Evolutionary conservation across 352 stramenopile genomes (phyloP), one percentile per base, ranked within the genome.

Genomic region (Phytopythium chamaehyphon): DNA sequence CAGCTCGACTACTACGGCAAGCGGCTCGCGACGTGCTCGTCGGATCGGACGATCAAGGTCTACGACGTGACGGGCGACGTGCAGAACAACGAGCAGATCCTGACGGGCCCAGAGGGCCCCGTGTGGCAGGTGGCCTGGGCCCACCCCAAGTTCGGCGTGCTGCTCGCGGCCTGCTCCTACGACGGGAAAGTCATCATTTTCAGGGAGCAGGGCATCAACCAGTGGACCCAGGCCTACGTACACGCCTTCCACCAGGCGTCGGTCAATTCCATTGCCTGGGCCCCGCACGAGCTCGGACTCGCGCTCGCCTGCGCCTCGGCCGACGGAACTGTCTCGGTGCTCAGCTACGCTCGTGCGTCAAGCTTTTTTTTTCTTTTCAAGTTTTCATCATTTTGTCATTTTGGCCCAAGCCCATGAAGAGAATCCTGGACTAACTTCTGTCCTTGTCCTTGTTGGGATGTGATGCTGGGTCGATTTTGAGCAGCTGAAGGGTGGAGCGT

Each of bases 1-100:
- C 95, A 99, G 66, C 76, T 99, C 54, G 97, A 99, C 76, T 99
- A 99, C 78, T 99, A 99, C 71, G 96, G 94, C 61, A 98, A 97
- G 70, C 96, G 97, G 51, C 80, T 99, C 26, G 97, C 97, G 43
- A 99, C 97, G 4, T 98, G 90, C 63, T 99, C 96, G 35, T 99
- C 94, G 6, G 96, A 99, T 70, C 86, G 95, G 40, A 99, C 95
- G 15, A 90, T 99, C 55, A 98, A 98, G 62, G 90, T 99, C 31
- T 98, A 98, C 76, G 94, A 98, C 59, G 93, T 98, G 48, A 94
- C 76, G 22, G 85, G 83, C 48, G 81, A 97, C 49, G 83, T 91
- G 49, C 83, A 96, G 62, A 91, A 95, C 67, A 93, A 95, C 52
- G 84, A 95, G 59, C 78, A 92, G 63, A 69, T 95, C 37, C 66